A percentile compares a stretch with the other conserved stretches of the same genome.
Evolutionary conservation across 495 filamentous ascomycete species (phyloP).

Genomic region (Glutinoglossum americanum): DNA sequence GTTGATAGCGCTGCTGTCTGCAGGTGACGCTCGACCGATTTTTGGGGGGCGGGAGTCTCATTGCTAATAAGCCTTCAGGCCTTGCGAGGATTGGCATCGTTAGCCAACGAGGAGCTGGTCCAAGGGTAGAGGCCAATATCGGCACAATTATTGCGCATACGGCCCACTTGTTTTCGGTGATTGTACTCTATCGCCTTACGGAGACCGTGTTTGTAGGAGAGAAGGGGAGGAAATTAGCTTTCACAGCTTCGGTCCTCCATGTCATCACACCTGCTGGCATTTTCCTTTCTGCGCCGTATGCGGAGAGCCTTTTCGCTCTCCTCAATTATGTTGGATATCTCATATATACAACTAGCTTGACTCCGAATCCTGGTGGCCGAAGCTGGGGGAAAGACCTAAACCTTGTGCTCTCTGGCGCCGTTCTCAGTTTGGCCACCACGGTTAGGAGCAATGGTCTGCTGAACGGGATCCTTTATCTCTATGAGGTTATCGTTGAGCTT

Average conservation of each 20-base stretch:
- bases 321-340: constrained; percentile 54
- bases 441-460: constrained; percentile 77
- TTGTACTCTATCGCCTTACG: constrained; percentile 45
- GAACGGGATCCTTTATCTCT: constrained; percentile 52
- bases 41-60: background rate
- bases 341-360: constrained; percentile 38
- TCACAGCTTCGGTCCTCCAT: constrained; percentile 50
- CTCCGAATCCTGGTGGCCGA: constrained; percentile 8
- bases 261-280: constrained; percentile 71
- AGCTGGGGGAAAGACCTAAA: constrained; percentile 22
- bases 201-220: constrained; percentile 21
- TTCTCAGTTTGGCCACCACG: constrained; percentile 53
- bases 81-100: background rate
- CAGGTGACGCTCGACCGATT: constrained; percentile 21
- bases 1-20: constrained; percentile 23
- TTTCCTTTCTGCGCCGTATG: constrained; percentile 75
- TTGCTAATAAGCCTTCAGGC: background rate
- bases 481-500: constrained; percentile 23
- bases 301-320: constrained; percentile 60
- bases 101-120: background rate
- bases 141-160: constrained; percentile 39
- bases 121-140: constrained; percentile 6
- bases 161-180: constrained; percentile 51
- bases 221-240: constrained; percentile 25
- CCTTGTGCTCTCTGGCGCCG: constrained; percentile 34